Conservation (phyloP, 2,329 filamentous ascomycete species). For the Colletotrichum tofieldiae region DNA sequence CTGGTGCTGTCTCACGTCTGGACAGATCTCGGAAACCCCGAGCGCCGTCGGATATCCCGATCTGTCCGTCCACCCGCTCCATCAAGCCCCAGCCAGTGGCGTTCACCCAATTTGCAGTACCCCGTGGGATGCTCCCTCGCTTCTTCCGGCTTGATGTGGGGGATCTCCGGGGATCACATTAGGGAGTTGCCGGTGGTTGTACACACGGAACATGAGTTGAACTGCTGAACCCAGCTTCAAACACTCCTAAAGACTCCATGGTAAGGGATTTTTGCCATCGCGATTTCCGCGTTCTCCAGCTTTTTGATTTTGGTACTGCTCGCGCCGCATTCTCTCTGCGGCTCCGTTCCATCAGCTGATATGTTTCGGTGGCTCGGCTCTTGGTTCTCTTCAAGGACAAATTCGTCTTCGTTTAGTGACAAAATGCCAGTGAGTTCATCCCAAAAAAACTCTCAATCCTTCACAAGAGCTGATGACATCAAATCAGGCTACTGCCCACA, state of each 20-base stretch:
- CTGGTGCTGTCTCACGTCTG: background rate
- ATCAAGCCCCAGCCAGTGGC: background rate
- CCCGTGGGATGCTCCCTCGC: slow-evolving; percentile 25
- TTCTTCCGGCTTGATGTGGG: slow-evolving; percentile 29
- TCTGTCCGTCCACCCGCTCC: slow-evolving; percentile 17
- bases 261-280: slow-evolving; percentile 7
- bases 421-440: slow-evolving; percentile 17
- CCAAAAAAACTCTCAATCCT: background rate
- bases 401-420: background rate
- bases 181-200: slow-evolving; percentile 20
- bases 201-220: slow-evolving; percentile 28
- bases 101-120: slow-evolving; percentile 17
- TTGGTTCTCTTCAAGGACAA: background rate
- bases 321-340: background rate
- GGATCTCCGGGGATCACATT: slow-evolving; percentile 33
- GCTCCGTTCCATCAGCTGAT: background rate
- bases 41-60: slow-evolving; percentile 8
- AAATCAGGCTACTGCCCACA: slow-evolving; percentile 18
- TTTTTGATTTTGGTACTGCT: background rate
- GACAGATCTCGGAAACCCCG: background rate
- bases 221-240: slow-evolving; percentile 17
- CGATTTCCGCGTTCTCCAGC: background rate
- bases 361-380: slow-evolving; percentile 26
- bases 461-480: background rate
- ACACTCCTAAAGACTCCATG: background rate